phyloP scores from a whole-genome alignment of 2,329 filamentous ascomycete genomes.

The Chaetomium globosum region DNA sequence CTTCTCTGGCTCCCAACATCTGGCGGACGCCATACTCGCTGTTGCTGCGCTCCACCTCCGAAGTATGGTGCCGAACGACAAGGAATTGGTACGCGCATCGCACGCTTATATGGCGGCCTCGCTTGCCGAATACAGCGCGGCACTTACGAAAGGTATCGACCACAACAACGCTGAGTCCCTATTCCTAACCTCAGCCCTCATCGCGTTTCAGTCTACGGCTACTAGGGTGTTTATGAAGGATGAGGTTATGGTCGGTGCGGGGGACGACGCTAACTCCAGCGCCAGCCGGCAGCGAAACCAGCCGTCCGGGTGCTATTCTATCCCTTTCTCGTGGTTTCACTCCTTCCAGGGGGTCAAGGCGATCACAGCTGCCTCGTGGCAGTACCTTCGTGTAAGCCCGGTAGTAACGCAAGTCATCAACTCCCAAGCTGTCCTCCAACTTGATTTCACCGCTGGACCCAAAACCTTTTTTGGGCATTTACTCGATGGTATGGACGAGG shows the following conservation, averaged over 20 bases:
- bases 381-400: constrained; percentile 61
- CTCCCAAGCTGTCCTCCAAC: constrained; percentile 63
- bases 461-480: constrained; percentile 64
- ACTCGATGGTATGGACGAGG: constrained; percentile 60
- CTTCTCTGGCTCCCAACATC: constrained; percentile 60
- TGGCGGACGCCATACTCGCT: constrained; percentile 66
- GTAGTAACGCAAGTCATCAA: constrained; percentile 65
- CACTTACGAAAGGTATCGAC: constrained; percentile 59
- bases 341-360: constrained; percentile 69
- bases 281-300: constrained; percentile 24
- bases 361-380: constrained; percentile 65
- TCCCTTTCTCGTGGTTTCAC: constrained; percentile 68
- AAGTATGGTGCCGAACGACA: constrained; percentile 59
- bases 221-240: constrained; percentile 64
- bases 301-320: constrained; percentile 50
- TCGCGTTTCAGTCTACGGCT: constrained; percentile 68
- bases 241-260: constrained; percentile 44
- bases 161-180: constrained; percentile 63
- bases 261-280: constrained; percentile 36
- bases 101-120: constrained; percentile 68
- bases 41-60: constrained; percentile 66
- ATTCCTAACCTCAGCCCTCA: constrained; percentile 64
- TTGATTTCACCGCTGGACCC: constrained; percentile 58
- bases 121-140: constrained; percentile 61
- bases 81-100: constrained; percentile 61